Base-by-base conservation (phyloP, 306 rosid species). In the Lathyrus oleraceus region DNA sequence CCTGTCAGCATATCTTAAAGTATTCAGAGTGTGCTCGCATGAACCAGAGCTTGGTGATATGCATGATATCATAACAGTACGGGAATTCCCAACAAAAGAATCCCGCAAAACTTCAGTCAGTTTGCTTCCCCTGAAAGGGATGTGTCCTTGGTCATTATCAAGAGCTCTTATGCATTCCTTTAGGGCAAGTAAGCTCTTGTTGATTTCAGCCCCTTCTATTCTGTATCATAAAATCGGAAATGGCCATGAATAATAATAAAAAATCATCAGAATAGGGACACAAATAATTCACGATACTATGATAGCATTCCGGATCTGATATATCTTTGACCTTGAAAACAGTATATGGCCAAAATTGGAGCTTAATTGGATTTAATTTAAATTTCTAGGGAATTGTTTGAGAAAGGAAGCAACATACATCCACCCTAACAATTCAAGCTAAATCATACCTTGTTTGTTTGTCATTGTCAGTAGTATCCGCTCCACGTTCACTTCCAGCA, bases 401-500 rank as follows among this genome's bases (percentile, higher is more conserved):
- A 38, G 61, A 65, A 30, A 58, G 23, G 66, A 21, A 64, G 40
- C 19, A 35, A 38, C 6, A 58, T 40, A 43, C 32, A 62, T 69
- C 76, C 42, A 65, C 43, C 49, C 21, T 56, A 73, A 27, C 45
- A 13, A 54, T 52, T 59, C 81, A 53, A 45, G 68, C 64, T 65
- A 56, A 36, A 53, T 14, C 58, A 43, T 79, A 95, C 99, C 99
- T 89, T 35, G 99, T 95, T 66, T 86, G 99, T 72, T 89, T 95
- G 74, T 95, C 99, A 81, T 95, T 95, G 74, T 95, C 99, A 11
- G 99, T 95, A 47, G 99, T 95, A 73, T 95, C 99, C n/a, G 99
- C 99, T 72, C 99, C 99, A 23, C 99, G 97, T 81, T 95, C 99
- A 76, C 99, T 95, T 86, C 99, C 99, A 43, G 99, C 99, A 70